A percentile compares a stretch with the other conserved stretches of the same genome.
Evolutionary conservation across 345 rosid genomes (phyloP).

Genomic region (Rhodomyrtus tomentosa): DNA sequence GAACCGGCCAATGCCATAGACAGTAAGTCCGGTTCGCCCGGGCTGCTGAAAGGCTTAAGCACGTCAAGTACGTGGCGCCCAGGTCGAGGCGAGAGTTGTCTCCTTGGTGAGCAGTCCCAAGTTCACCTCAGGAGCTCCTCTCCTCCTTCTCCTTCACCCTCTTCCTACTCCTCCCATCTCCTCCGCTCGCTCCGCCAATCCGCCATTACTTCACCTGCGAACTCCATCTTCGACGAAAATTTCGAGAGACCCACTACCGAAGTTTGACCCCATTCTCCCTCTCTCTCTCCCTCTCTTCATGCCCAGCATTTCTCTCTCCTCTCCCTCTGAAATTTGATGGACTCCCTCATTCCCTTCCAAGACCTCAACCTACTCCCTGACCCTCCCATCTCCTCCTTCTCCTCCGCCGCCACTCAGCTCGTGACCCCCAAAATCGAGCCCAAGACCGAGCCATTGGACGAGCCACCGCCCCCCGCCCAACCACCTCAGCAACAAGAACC

Average conservation of each 20-base stretch:
- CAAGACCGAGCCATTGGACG: slow-evolving; percentile 46
- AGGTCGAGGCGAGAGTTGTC: not conserved
- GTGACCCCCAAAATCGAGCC: slow-evolving; percentile 22
- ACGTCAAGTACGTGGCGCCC: too few species aligned
- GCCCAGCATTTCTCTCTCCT: not conserved
- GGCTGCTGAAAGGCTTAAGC: too few species aligned
- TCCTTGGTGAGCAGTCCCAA: not conserved
- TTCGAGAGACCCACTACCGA: not conserved
- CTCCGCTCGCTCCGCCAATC: too few species aligned
- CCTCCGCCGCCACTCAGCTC: slow-evolving; percentile 9
- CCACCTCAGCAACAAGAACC: not conserved
- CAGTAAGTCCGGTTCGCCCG: too few species aligned
- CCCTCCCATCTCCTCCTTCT: not conserved
- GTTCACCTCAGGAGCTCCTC: not conserved
- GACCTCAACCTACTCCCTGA: slow-evolving; percentile 44
- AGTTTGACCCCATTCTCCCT: not conserved
- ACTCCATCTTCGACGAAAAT: not conserved
- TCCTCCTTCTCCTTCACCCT: not conserved
- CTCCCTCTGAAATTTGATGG: slow-evolving; percentile 17
- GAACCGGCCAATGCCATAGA: too few species aligned
- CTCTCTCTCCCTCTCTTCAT: not conserved
- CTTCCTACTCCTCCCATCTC: not conserved
- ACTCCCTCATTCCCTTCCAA: slow-evolving; percentile 32
- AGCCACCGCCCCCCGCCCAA: slow-evolving; percentile 12
- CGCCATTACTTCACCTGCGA: too few species aligned